Percentiles rank a stretch among this genome's conserved stretches.
Evolutionary conservation across 2,329 filamentous ascomycete species (phyloP).

Genomic region (Trichoderma guizhouense): DNA sequence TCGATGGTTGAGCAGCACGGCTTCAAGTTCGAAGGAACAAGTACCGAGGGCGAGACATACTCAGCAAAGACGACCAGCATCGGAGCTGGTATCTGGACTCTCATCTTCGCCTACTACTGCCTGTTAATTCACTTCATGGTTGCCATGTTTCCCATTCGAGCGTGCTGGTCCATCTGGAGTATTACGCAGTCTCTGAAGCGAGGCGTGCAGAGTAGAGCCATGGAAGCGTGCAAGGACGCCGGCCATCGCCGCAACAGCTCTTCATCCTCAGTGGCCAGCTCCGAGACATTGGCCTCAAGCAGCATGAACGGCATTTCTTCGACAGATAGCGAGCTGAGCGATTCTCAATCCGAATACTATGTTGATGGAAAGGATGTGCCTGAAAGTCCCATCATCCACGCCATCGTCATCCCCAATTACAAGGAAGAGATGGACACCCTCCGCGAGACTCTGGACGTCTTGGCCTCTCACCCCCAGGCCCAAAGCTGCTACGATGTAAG

Average conservation of each 20-base stretch:
- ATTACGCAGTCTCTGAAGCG: slow-evolving; percentile 51
- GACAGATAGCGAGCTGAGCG: slow-evolving; percentile 49
- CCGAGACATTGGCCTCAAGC: slow-evolving; percentile 46
- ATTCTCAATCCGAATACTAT: slow-evolving; percentile 47
- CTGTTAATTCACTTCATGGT: slow-evolving; percentile 63
- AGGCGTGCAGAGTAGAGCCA: slow-evolving; percentile 42
- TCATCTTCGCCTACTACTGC: slow-evolving; percentile 61
- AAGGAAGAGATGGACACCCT: slow-evolving; percentile 69
- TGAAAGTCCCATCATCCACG: slow-evolving; percentile 54
- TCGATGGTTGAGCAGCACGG: slow-evolving; percentile 41
- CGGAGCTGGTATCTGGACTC: slow-evolving; percentile 49
- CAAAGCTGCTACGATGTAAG: slow-evolving; percentile 65
- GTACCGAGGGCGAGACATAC: slow-evolving; percentile 32
- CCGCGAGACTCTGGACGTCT: slow-evolving; percentile 64
- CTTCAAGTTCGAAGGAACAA: slow-evolving; percentile 42
- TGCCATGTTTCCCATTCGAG: slow-evolving; percentile 59
- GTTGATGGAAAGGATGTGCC: slow-evolving; percentile 42
- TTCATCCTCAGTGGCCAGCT: slow-evolving; percentile 53
- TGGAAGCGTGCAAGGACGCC: slow-evolving; percentile 46
- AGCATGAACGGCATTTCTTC: slow-evolving; percentile 45
- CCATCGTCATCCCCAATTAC: slow-evolving; percentile 70
- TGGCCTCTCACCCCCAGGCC: slow-evolving; percentile 65
- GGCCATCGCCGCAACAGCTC: slow-evolving; percentile 49
- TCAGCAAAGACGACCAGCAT: slow-evolving; percentile 29
- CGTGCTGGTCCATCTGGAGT: slow-evolving; percentile 59